Conservation (phyloP, 176 grass and related monocot genomes). For the Aegilops longissima region DNA sequence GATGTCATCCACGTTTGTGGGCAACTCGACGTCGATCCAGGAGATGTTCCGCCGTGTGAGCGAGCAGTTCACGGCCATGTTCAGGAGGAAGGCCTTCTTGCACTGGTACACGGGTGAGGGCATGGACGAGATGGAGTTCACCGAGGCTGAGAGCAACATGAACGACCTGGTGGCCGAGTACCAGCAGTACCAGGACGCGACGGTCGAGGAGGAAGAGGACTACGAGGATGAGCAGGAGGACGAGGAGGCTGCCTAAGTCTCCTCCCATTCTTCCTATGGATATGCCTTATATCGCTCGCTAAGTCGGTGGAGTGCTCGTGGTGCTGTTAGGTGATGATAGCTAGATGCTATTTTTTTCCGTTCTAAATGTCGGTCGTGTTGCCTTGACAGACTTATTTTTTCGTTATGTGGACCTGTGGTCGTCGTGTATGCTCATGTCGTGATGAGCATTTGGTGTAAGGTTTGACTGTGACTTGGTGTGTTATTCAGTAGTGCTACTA, state of each 20-base stretch:
- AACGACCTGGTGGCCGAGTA: slow-evolving; percentile 85
- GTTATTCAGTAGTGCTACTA: neutral
- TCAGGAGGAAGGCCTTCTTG: slow-evolving; percentile 98
- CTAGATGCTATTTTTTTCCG: neutral
- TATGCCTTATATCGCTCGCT: slow-evolving; percentile 24
- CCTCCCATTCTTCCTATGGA: neutral
- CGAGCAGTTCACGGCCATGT: slow-evolving; percentile 97
- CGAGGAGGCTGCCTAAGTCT: slow-evolving; percentile 38
- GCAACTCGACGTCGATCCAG: slow-evolving; percentile 74
- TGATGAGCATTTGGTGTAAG: slow-evolving; percentile 24
- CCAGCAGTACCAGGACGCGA: slow-evolving; percentile 87
- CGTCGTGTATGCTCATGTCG: neutral
- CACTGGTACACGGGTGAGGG: slow-evolving; percentile 97
- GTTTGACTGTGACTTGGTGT: slow-evolving; percentile 17
- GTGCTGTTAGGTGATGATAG: slow-evolving; percentile 23
- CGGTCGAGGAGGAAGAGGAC: slow-evolving; percentile 54
- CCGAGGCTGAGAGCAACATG: slow-evolving; percentile 88
- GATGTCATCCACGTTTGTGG: slow-evolving; percentile 75
- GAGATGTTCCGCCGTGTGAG: slow-evolving; percentile 89
- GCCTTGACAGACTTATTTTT: slow-evolving; percentile 19
- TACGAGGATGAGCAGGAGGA: slow-evolving; percentile 63
- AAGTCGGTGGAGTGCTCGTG: slow-evolving; percentile 30
- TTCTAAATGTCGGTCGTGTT: slow-evolving; percentile 2
- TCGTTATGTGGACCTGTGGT: slow-evolving; percentile 18
- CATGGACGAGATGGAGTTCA: slow-evolving; percentile 99